Base-by-base conservation (phyloP, 805 yeast genomes). In the Nakazawaea anatomiae region DNA sequence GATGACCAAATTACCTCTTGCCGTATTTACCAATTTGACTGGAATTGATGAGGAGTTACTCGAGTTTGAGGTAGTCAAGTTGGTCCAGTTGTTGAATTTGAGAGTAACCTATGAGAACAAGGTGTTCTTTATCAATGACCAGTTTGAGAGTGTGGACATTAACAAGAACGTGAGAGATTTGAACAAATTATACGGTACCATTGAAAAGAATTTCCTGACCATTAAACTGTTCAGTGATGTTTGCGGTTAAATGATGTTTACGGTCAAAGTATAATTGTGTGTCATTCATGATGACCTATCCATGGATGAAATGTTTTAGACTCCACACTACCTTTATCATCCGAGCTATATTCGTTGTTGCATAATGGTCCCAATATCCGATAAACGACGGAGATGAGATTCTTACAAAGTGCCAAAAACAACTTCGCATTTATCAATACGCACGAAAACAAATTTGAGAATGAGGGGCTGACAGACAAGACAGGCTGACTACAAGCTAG, bases 1-100 rank as follows among this genome's bases (percentile, higher is more conserved):
- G 12, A 41, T 43, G 28, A 27, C 41, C 31, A 30, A 27, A 39
- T 41, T 51, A 12, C 29, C 35, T 2, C 11, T 46, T 5, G 3
- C 10, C 4, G 6, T 6, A 11, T 46, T 51, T 9, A 39, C 43
- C 25, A 14, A 39, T 25, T 31, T 46, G 41, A 6, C 46, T 9
- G 50, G 50, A 6, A 25, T 46, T 11, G 12, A 35, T 9, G 38
- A 25, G 4, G 48, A 40, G 5, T 6, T 32, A 10, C 4, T 44
- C 4, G 47, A 50, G 25, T 27, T 27, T 40, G 47, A 48, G 35
- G 38, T 32, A 1, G 9, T 31, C 7, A 31, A 42, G 14, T 39
- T 48, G n/a, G 39, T 50, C 27, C 27, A 45, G 12, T 35, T 30
- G 14, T 42, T 48, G 38, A 42, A 31, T 14, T 36, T 47, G 11